A percentile compares a stretch with the other conserved stretches of the same genome.
These are phyloP conservation scores for Talaromyces sp. DNA, from an alignment of 2,329 filamentous ascomycete genomes.

Conservation along the genomic window DNA sequence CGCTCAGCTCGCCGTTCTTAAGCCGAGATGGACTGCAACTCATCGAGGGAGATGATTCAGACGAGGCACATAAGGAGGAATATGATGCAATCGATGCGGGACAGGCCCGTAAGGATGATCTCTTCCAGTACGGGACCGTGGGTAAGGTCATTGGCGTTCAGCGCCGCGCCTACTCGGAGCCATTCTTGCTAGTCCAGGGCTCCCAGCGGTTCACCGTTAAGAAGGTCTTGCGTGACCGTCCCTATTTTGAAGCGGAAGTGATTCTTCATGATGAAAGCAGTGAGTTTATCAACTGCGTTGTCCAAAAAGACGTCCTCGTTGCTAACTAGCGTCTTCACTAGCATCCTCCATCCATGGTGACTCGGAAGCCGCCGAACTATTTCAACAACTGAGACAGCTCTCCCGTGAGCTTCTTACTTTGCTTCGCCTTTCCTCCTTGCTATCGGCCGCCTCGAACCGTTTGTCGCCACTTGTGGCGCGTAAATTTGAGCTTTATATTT, in stretches of 20 bases:
- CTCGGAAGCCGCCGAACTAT: constrained; percentile 68
- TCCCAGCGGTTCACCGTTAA: constrained; percentile 75
- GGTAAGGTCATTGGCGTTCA: constrained; percentile 79
- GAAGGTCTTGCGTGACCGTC: constrained; percentile 73
- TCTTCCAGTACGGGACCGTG: constrained; percentile 81
- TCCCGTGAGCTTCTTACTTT: constrained; percentile 85
- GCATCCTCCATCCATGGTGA: constrained; percentile 54
- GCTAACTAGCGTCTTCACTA: constrained; percentile 22
- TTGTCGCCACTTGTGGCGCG: constrained; percentile 84
- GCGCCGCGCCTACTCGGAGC: constrained; percentile 72
- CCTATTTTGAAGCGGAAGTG: constrained; percentile 84
- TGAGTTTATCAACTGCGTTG: constrained; percentile 40
- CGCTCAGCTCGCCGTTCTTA: constrained; percentile 74
- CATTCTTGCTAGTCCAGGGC: constrained; percentile 85
- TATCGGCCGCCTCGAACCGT: constrained; percentile 69
- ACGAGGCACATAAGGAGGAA: constrained; percentile 48
- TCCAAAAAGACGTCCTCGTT: background rate
- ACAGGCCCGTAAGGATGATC: constrained; percentile 67
- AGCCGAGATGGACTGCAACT: constrained; percentile 75
- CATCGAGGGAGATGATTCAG: constrained; percentile 65
- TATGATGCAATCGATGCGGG: constrained; percentile 58
- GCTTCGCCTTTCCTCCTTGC: constrained; percentile 79
- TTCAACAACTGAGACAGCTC: constrained; percentile 78
- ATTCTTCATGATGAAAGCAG: constrained; percentile 70
- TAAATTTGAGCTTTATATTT: constrained; percentile 83